phyloP scores from a whole-genome alignment of 1,284 basidiomycete genomes.

The Tranzscheliella williamsii region DNA sequence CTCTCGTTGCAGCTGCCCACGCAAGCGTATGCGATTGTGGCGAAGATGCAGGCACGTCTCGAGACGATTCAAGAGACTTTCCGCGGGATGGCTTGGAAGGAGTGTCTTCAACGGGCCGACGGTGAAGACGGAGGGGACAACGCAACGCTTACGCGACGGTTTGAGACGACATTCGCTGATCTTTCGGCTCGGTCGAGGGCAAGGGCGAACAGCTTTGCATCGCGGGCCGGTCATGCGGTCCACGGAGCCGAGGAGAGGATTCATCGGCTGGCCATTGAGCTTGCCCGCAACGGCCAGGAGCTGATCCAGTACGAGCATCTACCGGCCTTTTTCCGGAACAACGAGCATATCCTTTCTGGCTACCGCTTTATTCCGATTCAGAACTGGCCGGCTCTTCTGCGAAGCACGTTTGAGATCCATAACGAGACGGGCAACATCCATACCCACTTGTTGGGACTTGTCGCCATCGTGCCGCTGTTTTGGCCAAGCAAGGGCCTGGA shows the following conservation, averaged over 20 bases:
- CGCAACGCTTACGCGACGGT: slow-evolving; percentile 11
- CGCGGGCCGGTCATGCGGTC: slow-evolving; percentile 35
- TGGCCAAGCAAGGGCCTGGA: slow-evolving; percentile 55
- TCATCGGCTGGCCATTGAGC: slow-evolving; percentile 49
- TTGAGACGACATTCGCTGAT: slow-evolving; percentile 28
- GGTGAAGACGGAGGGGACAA: slow-evolving; percentile 3
- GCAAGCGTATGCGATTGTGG: slow-evolving; percentile 28
- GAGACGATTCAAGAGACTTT: slow-evolving; percentile 45
- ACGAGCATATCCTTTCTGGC: slow-evolving; percentile 57
- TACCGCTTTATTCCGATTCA: slow-evolving; percentile 59
- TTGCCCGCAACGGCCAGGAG: slow-evolving; percentile 49
- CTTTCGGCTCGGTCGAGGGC: slow-evolving; percentile 21
- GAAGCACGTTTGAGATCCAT: slow-evolving; percentile 57
- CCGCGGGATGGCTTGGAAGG: slow-evolving; percentile 41
- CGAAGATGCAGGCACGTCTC: slow-evolving; percentile 38
- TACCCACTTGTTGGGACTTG: slow-evolving; percentile 54
- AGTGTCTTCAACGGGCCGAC: slow-evolving; percentile 12
- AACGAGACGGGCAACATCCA: slow-evolving; percentile 61
- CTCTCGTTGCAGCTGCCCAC: slow-evolving; percentile 24
- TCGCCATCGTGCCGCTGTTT: slow-evolving; percentile 51
- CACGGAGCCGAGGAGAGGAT: slow-evolving; percentile 53
- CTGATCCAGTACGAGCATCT: slow-evolving; percentile 53
- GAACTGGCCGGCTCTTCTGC: slow-evolving; percentile 45
- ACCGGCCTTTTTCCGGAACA: slow-evolving; percentile 57
- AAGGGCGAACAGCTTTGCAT: slow-evolving; percentile 33